Evolutionary conservation across 73 alveolate species (phyloP).

Genomic region (Tetrahymena malaccensis): DNA sequence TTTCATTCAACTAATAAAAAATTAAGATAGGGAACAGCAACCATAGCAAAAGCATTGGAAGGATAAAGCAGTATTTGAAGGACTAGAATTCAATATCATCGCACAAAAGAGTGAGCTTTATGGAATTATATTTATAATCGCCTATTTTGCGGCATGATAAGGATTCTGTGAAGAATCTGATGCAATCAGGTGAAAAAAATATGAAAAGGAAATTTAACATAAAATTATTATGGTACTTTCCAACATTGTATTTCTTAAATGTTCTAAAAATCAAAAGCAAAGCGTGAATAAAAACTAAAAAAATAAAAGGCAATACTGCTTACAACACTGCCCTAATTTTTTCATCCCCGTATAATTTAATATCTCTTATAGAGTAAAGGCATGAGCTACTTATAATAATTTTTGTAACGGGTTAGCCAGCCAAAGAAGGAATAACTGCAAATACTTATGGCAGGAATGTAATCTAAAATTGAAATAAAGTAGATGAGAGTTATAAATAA

Average conservation of each 20-base stretch:
- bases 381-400: neutral
- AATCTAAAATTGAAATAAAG: neutral
- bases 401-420: neutral
- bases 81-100: neutral
- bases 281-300: neutral
- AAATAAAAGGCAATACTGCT: neutral
- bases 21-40: neutral
- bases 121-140: neutral
- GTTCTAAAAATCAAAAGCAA: neutral
- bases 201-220: neutral
- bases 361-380: neutral
- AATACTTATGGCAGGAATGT: neutral
- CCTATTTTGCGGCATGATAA: neutral
- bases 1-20: neutral
- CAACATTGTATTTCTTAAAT: neutral
- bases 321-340: neutral
- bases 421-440: neutral
- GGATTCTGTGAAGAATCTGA: neutral
- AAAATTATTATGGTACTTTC: neutral
- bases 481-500: neutral
- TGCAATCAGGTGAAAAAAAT: neutral
- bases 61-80: neutral
- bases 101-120: neutral
- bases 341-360: neutral
- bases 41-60: neutral